Percentiles rank a stretch among this genome's conserved stretches.
These are phyloP conservation scores for Beauveria pseudobassiana DNA, from an alignment of 2,329 filamentous ascomycete genomes.

Conservation along the genomic window DNA sequence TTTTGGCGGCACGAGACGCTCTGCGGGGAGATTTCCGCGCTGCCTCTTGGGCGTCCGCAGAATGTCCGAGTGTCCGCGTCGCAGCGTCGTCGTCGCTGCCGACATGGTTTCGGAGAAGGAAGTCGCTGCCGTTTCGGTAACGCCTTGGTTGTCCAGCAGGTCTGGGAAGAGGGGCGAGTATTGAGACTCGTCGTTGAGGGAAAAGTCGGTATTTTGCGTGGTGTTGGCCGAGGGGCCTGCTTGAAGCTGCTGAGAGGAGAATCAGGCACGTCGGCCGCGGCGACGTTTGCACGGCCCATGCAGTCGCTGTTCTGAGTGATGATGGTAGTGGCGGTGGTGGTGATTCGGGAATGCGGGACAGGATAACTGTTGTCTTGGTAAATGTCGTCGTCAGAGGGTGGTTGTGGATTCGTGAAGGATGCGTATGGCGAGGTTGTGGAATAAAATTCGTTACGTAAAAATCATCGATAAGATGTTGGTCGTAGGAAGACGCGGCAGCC, in stretches of 20 bases:
- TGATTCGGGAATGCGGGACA: neutral
- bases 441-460: conserved; percentile 25
- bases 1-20: neutral
- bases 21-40: conserved; percentile 13
- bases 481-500: conserved; percentile 1
- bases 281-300: conserved; percentile 1
- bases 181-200: conserved; percentile 20
- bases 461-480: conserved; percentile 20
- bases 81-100: neutral
- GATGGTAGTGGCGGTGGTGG: neutral
- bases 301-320: neutral
- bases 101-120: conserved; percentile 26
- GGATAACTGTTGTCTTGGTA: conserved; percentile 4
- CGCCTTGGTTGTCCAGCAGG: conserved; percentile 20
- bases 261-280: neutral
- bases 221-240: conserved; percentile 12
- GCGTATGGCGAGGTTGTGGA: conserved; percentile 26
- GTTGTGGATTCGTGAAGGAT: conserved; percentile 17
- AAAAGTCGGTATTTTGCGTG: conserved; percentile 15
- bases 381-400: conserved; percentile 6
- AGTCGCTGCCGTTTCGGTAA: conserved; percentile 20
- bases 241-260: conserved; percentile 12
- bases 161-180: conserved; percentile 22
- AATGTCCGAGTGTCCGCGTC: neutral
- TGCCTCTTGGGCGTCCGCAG: conserved; percentile 20